A percentile compares a stretch with the other conserved stretches of the same genome.
These are phyloP conservation scores for Sphaerulina musiva DNA, from an alignment of 2,329 filamentous ascomycete genomes.

Conservation along the genomic window DNA sequence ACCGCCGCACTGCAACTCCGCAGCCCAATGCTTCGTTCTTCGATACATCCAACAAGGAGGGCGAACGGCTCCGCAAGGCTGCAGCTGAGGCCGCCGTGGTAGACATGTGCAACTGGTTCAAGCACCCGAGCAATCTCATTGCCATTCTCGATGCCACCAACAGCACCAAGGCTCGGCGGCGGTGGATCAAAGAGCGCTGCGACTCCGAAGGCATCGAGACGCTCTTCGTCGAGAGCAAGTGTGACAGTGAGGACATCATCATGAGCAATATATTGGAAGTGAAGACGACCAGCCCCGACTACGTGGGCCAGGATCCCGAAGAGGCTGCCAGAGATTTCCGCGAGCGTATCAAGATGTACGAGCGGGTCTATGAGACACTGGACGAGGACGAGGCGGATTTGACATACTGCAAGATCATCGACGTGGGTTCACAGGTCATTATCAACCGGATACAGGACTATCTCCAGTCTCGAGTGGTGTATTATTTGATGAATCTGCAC, in stretches of 20 bases:
- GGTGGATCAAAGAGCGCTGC: slow-evolving; percentile 84
- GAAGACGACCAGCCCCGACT: slow-evolving; percentile 94
- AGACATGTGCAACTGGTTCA: slow-evolving; percentile 94
- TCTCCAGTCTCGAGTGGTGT: slow-evolving; percentile 89
- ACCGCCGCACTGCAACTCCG: slow-evolving; percentile 81
- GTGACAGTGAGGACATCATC: slow-evolving; percentile 90
- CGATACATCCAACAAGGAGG: slow-evolving; percentile 80
- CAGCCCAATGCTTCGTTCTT: slow-evolving; percentile 94
- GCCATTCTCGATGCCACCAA: slow-evolving; percentile 96
- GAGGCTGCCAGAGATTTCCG: slow-evolving; percentile 84
- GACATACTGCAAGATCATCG: slow-evolving; percentile 95
- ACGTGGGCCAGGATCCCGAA: slow-evolving; percentile 88
- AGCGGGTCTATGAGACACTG: slow-evolving; percentile 92
- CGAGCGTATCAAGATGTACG: slow-evolving; percentile 91
- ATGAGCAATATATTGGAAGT: slow-evolving; percentile 92
- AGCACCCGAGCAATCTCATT: slow-evolving; percentile 67
- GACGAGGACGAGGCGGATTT: slow-evolving; percentile 80
- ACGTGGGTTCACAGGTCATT: slow-evolving; percentile 91
- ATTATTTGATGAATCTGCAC: slow-evolving; percentile 97
- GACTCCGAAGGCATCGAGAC: slow-evolving; percentile 69
- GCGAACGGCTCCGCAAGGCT: slow-evolving; percentile 77
- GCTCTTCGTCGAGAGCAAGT: slow-evolving; percentile 93
- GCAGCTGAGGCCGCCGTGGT: slow-evolving; percentile 86
- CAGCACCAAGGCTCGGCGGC: slow-evolving; percentile 79
- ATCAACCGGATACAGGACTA: slow-evolving; percentile 98